Percentiles rank a stretch among this genome's conserved stretches.
Evolutionary conservation across 2,329 filamentous ascomycete species (phyloP).

Genomic region (Colletotrichum navitas): DNA sequence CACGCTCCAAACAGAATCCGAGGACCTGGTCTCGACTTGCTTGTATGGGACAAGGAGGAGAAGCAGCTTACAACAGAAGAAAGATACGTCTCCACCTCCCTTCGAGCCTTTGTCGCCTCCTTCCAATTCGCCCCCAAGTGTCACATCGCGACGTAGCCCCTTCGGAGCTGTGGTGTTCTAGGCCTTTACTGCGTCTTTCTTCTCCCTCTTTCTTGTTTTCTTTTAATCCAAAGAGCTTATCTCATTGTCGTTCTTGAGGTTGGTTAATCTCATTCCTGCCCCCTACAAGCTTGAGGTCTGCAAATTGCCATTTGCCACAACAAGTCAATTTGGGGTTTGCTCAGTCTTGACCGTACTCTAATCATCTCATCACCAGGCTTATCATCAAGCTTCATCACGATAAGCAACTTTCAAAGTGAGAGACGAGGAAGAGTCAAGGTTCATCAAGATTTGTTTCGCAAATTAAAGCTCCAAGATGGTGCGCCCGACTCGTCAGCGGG

Average conservation of each 20-base stretch:
- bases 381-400: background rate
- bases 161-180: background rate
- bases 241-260: background rate
- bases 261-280: background rate
- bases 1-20: background rate
- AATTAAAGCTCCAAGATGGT: background rate
- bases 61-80: conserved; percentile 6
- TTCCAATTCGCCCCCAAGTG: conserved; percentile 16
- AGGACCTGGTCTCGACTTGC: background rate
- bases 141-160: conserved; percentile 1
- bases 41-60: background rate
- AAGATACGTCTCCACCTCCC: background rate
- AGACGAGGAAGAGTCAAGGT: background rate
- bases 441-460: background rate
- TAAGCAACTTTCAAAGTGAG: background rate
- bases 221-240: background rate
- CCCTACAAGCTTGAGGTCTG: background rate
- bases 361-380: background rate
- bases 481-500: conserved; percentile 14
- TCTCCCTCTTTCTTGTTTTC: background rate
- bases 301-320: conserved; percentile 7
- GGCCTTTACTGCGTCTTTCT: background rate
- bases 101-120: conserved; percentile 14
- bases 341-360: background rate
- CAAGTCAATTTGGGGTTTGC: background rate